These are phyloP conservation scores for Pseudoscleropodium purum DNA, from an alignment of 225 moss, liverwort and hornwort genomes.

Conservation along the genomic window DNA sequence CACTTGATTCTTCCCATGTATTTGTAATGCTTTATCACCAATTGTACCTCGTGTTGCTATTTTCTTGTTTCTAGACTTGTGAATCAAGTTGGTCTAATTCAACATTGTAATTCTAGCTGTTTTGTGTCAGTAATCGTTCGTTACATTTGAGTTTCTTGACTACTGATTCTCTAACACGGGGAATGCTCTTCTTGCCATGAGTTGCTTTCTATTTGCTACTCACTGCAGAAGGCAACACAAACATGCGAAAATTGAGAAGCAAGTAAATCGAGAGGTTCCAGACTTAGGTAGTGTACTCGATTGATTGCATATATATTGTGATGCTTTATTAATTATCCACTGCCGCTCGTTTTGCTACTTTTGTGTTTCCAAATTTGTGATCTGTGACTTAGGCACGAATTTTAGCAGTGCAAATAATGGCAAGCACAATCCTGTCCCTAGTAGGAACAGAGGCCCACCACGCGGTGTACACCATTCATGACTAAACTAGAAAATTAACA, in stretches of 20 bases:
- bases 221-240: not conserved
- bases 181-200: not conserved
- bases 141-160: not conserved
- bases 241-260: not conserved
- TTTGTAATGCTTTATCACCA: too few relatives aligned
- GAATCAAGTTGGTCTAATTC: not conserved
- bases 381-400: not conserved
- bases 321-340: not conserved
- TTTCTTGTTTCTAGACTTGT: not conserved
- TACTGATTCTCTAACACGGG: not conserved
- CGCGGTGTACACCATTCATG: not conserved
- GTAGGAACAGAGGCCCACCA: not conserved
- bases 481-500: not conserved
- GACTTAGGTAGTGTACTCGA: not conserved
- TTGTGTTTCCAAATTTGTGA: not conserved
- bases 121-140: not conserved
- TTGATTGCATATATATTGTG: not conserved
- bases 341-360: not conserved
- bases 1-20: too few relatives aligned
- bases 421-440: not conserved
- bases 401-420: not conserved
- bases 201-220: not conserved
- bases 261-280: not conserved
- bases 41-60: too few relatives aligned
- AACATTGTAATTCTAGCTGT: not conserved